Evolutionary conservation across 2,329 filamentous ascomycete species (phyloP).

Genomic region (Curvularia sp.): DNA sequence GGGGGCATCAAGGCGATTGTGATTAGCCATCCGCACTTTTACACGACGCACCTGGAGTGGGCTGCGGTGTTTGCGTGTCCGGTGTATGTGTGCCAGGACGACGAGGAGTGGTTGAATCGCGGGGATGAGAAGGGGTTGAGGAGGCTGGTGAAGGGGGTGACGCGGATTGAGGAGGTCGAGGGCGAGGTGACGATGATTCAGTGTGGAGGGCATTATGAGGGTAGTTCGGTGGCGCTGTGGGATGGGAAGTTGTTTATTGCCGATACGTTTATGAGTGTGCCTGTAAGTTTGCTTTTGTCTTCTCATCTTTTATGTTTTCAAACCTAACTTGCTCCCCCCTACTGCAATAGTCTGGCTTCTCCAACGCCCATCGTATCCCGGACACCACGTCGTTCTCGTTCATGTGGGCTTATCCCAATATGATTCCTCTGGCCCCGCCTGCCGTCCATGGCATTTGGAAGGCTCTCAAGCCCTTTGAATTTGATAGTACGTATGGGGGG

Average conservation of each 20-base stretch:
- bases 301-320: background rate
- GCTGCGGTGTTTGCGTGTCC: slow-evolving; percentile 71
- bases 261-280: slow-evolving; percentile 77
- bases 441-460: slow-evolving; percentile 74
- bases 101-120: slow-evolving; percentile 69
- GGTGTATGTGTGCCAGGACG: slow-evolving; percentile 72
- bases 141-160: slow-evolving; percentile 56
- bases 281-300: slow-evolving; percentile 51
- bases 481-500: slow-evolving; percentile 71
- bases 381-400: slow-evolving; percentile 67
- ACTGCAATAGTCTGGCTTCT: slow-evolving; percentile 44
- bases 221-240: slow-evolving; percentile 72
- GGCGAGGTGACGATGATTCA: slow-evolving; percentile 66
- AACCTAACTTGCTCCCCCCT: background rate
- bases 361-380: slow-evolving; percentile 51
- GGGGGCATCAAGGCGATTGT: slow-evolving; percentile 75
- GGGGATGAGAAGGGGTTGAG: slow-evolving; percentile 52
- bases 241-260: slow-evolving; percentile 69
- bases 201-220: slow-evolving; percentile 80
- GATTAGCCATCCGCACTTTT: slow-evolving; percentile 84
- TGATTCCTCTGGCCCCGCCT: slow-evolving; percentile 71
- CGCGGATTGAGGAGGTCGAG: slow-evolving; percentile 54
- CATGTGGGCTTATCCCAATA: slow-evolving; percentile 68
- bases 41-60: slow-evolving; percentile 79
- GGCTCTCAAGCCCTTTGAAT: slow-evolving; percentile 67